Percentiles rank a stretch among this genome's conserved stretches.
These are phyloP conservation scores for Xylaria palmicola DNA, from an alignment of 495 filamentous ascomycete genomes.

Conservation along the genomic window DNA sequence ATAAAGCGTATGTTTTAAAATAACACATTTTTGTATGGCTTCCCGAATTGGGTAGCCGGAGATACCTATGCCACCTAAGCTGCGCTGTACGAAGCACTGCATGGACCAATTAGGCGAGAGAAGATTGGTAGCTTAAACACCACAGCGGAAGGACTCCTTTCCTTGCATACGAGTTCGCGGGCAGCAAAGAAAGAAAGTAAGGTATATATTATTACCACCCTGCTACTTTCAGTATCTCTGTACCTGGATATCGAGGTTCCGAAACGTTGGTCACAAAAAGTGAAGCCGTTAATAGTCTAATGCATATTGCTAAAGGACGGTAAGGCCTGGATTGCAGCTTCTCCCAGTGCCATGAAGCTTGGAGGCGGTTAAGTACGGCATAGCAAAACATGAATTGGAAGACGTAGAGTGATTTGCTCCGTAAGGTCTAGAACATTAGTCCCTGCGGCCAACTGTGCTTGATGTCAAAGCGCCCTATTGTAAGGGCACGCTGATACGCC, in stretches of 20 bases:
- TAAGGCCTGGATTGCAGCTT: not conserved
- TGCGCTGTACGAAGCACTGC: not conserved
- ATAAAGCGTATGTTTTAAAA: not conserved
- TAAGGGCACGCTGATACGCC: no score
- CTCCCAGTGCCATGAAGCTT: not conserved
- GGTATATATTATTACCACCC: no score
- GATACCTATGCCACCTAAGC: not conserved
- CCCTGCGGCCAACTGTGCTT: no score
- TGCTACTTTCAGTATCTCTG: not conserved
- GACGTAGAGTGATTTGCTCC: not conserved
- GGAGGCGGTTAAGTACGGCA: not conserved
- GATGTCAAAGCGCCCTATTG: not conserved
- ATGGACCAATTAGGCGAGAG: no score
- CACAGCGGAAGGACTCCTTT: no score
- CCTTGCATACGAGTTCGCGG: no score
- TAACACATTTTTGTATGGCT: not conserved
- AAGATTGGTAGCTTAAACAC: no score
- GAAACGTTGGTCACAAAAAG: not conserved
- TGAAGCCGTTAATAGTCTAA: not conserved
- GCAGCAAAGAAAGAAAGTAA: no score
- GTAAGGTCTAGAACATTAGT: not conserved
- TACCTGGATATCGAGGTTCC: not conserved
- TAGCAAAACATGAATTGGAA: not conserved
- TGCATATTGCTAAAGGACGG: no score
- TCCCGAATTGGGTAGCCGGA: not conserved